phyloP scores from a whole-genome alignment of 1,284 basidiomycete species.

The Trichosporon inkin region DNA sequence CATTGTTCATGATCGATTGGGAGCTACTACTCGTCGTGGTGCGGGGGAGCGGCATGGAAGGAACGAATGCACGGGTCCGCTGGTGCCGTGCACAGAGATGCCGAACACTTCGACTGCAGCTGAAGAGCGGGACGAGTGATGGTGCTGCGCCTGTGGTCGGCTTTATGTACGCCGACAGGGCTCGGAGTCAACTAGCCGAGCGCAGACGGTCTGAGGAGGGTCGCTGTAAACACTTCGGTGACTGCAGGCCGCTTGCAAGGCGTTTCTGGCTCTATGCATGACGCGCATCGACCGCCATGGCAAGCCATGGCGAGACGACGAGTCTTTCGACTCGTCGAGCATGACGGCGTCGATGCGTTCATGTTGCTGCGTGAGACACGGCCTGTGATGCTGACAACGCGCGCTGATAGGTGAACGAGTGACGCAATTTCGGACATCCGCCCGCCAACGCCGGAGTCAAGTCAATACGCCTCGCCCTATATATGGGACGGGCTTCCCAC shows the following conservation, averaged over 20 bases:
- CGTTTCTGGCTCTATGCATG: too few species aligned
- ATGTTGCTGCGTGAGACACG: background rate
- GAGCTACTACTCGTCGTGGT: too few species aligned
- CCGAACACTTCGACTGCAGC: background rate
- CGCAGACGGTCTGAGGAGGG: background rate
- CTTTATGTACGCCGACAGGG: background rate
- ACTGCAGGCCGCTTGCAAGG: too few species aligned
- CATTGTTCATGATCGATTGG: too few species aligned
- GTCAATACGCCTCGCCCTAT: background rate
- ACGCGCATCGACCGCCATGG: too few species aligned
- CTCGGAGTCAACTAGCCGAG: slow-evolving; percentile 7
- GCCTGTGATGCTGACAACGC: slow-evolving; percentile 1
- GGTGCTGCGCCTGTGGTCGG: background rate
- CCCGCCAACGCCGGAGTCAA: background rate
- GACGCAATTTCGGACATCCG: slow-evolving; percentile 9
- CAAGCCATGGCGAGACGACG: background rate
- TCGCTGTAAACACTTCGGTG: background rate
- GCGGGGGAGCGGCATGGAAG: too few species aligned
- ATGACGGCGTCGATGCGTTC: background rate
- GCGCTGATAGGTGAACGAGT: slow-evolving; percentile 6
- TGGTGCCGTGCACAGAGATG: background rate
- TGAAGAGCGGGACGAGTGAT: background rate
- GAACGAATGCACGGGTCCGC: too few species aligned
- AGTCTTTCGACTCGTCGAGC: background rate
- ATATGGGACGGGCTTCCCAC: background rate